A percentile compares a stretch with the other conserved stretches of the same genome.
Evolutionary conservation across 2,329 filamentous ascomycete genomes (phyloP).

Genomic region (Diaporthe sp.): DNA sequence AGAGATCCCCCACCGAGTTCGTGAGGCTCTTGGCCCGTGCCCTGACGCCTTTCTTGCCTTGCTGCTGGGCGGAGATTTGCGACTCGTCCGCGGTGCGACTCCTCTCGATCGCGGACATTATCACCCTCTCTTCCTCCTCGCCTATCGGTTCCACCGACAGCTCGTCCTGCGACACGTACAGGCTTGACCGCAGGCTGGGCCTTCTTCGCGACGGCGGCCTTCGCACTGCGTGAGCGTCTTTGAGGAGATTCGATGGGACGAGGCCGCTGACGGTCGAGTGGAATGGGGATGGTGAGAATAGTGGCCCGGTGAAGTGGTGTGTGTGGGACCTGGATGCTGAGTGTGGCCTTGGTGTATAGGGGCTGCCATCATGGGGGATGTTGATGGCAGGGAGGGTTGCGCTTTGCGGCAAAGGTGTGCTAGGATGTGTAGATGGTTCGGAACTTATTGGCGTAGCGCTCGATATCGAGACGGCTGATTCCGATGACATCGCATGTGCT

Average conservation of each 20-base stretch:
- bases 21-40: constrained; percentile 42
- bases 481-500: constrained; percentile 51
- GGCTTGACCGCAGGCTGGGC: constrained; percentile 65
- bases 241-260: constrained; percentile 68
- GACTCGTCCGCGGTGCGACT: constrained; percentile 32
- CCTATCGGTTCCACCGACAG: constrained; percentile 45
- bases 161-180: constrained; percentile 65
- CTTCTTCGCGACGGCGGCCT: constrained; percentile 60
- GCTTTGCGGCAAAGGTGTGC: constrained; percentile 42
- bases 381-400: constrained; percentile 8
- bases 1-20: constrained; percentile 39
- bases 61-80: neutral
- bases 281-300: constrained; percentile 72
- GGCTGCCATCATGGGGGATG: constrained; percentile 40
- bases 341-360: constrained; percentile 49
- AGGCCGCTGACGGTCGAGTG: constrained; percentile 71
- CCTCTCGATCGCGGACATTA: constrained; percentile 37
- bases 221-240: constrained; percentile 57
- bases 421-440: constrained; percentile 47
- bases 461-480: constrained; percentile 50
- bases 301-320: constrained; percentile 59
- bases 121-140: constrained; percentile 43
- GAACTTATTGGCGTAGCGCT: constrained; percentile 47
- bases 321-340: constrained; percentile 51
- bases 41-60: constrained; percentile 33